Base-by-base conservation (phyloP, 345 rosid species). In the Eucalyptus sideroxylon region DNA sequence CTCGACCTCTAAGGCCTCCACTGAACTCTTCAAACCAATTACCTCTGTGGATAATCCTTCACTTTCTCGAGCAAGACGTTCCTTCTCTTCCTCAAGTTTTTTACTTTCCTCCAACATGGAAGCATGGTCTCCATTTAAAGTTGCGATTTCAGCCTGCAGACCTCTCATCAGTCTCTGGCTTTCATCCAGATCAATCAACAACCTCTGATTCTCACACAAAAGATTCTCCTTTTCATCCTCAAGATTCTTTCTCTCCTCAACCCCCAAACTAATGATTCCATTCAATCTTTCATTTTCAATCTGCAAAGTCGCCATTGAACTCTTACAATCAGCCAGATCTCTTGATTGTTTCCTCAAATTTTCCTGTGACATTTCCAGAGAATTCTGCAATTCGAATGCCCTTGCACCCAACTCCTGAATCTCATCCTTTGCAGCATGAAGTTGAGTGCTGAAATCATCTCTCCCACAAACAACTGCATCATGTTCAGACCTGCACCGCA, bases 271-370 rank as follows among this genome's bases (percentile, higher is more conserved):
- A 94, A 95, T 87, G 87, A 87, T 51, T 47, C 83, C 92, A 67
- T 93, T 91, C 89, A 97, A 90, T 87, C 90, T 93, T 90, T 94
- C 94, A 90, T 95, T 96, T 92, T 95, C 97, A 90, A 90, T 90
- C 90, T 91, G 94, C 82, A 96, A 89, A 47, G 92, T 80, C 23
- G 91, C 93, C 60, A 90, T 92, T 86, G 90, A 83, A 90, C 90
- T 91, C 92, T 93, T 93, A 91, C 88, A 92, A 88, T 93, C 92
- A 82, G 92, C 92, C 88, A 94, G 89, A 93, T 95, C 98, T 87
- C 87, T 88, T 55, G 93, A 90, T 69, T 93, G 89, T 69, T 69
- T 93, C n/a, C 90, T 87, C 81, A 90, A 88, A 72, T 95, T 92
- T 88, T 91, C 91, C 69, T 91, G 91, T 60, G 96, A 94, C 89